Conservation (phyloP, 805 yeast genomes). For the Kodamaea jinghongensis region DNA sequence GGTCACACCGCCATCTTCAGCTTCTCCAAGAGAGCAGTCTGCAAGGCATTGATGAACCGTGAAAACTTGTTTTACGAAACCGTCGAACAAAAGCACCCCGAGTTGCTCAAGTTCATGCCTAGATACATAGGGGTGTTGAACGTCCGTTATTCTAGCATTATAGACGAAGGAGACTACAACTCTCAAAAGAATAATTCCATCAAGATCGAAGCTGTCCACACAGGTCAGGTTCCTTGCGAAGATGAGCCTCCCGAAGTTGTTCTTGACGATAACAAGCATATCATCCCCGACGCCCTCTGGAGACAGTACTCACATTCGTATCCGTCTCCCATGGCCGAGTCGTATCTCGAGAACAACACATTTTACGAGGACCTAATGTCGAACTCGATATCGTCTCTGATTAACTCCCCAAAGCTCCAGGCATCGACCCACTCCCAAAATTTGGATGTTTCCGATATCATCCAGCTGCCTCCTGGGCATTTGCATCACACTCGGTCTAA, state of each 20-base stretch:
- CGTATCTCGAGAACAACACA: conserved; percentile 9
- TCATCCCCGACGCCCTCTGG: conserved; percentile 80
- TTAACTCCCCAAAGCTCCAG: background rate
- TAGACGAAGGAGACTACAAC: conserved; percentile 25
- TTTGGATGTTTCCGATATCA: background rate
- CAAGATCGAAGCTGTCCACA: conserved; percentile 11
- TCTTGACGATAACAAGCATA: conserved; percentile 87
- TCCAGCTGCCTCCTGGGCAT: conserved; percentile 1
- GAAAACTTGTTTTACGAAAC: conserved; percentile 92
- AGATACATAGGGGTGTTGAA: conserved; percentile 90
- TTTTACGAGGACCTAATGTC: conserved; percentile 1
- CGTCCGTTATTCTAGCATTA: conserved; percentile 69
- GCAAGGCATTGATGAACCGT: conserved; percentile 86
- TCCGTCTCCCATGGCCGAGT: conserved; percentile 15
- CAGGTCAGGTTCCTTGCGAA: background rate
- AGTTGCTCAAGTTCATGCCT: conserved; percentile 83
- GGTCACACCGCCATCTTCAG: conserved; percentile 97
- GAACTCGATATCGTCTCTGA: conserved; percentile 4
- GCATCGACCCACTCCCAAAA: background rate
- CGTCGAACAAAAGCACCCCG: conserved; percentile 75
- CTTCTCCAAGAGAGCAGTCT: conserved; percentile 87
- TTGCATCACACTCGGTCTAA: conserved; percentile 9
- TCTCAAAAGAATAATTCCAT: conserved; percentile 1
- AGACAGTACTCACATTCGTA: conserved; percentile 49
- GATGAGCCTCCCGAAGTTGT: conserved; percentile 72